A percentile compares a stretch with the other conserved stretches of the same genome.
Conservation (phyloP, 305 asterid genomes). For the Fraxinus nigra region DNA sequence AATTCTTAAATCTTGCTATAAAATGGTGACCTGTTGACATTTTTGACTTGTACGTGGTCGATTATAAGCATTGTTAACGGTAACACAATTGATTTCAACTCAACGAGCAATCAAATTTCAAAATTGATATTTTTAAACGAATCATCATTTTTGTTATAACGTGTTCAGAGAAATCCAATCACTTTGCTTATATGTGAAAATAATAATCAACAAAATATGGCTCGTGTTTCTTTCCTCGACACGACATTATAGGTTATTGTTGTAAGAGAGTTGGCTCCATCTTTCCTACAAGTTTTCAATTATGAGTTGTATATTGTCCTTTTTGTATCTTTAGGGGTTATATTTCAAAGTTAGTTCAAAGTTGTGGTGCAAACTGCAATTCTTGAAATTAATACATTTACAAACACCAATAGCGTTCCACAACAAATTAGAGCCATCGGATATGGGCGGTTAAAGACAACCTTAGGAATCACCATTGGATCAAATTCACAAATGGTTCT, state of each 20-base stretch:
- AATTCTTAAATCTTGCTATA: too few species aligned
- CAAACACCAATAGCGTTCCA: not conserved
- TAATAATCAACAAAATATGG: too few species aligned
- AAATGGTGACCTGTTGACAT: not conserved
- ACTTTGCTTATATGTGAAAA: not conserved
- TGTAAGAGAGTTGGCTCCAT: not conserved
- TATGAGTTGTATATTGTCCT: not conserved
- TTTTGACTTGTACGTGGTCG: not conserved
- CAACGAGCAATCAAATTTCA: too few species aligned
- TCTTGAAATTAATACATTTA: not conserved
- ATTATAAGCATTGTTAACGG: not conserved
- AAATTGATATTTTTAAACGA: not conserved
- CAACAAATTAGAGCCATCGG: constrained; percentile 47
- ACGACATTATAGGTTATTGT: too few species aligned
- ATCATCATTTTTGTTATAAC: not conserved
- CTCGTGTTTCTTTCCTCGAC: not conserved
- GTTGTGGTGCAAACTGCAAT: not conserved
- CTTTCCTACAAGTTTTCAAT: not conserved
- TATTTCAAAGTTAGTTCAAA: not conserved
- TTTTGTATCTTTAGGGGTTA: not conserved
- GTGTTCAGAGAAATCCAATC: not conserved
- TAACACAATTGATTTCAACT: not conserved
- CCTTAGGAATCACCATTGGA: constrained; percentile 30
- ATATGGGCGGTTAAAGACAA: constrained; percentile 44
- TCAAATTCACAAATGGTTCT: constrained; percentile 27